Percentiles rank a stretch among this genome's conserved stretches.
These are phyloP conservation scores for Rossbeevera mucosa DNA, from an alignment of 768 basidiomycete genomes.

Conservation along the genomic window DNA sequence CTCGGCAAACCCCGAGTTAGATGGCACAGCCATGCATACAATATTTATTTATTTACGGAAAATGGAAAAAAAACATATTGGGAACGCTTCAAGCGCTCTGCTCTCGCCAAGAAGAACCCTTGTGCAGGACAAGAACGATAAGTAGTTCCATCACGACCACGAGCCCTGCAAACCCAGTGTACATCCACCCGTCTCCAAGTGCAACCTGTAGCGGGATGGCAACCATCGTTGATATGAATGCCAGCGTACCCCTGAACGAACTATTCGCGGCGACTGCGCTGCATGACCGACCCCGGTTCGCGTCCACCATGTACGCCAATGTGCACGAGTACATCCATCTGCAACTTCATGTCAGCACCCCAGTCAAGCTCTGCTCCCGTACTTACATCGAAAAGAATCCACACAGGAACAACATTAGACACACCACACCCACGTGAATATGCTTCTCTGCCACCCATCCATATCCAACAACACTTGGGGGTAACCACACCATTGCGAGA, in stretches of 20 bases:
- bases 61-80: constrained; percentile 4
- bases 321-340: constrained; percentile 65
- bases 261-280: constrained; percentile 75
- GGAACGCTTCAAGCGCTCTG: constrained; percentile 22
- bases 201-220: constrained; percentile 71
- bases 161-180: constrained; percentile 60
- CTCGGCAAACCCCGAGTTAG: constrained; percentile 19
- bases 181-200: constrained; percentile 77
- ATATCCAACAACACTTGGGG: constrained; percentile 60
- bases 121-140: constrained; percentile 55
- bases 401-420: constrained; percentile 64
- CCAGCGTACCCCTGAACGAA: constrained; percentile 64
- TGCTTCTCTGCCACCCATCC: constrained; percentile 71
- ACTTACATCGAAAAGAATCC: constrained; percentile 74
- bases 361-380: neutral
- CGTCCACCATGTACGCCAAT: constrained; percentile 82
- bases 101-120: constrained; percentile 58
- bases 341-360: constrained; percentile 2
- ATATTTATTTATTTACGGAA: constrained; percentile 2
- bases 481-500: constrained; percentile 48
- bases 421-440: constrained; percentile 61
- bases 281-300: constrained; percentile 76
- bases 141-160: constrained; percentile 50
- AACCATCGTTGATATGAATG: constrained; percentile 66
- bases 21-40: constrained; percentile 16